These are phyloP conservation scores for Mycena albidolilacea DNA, from an alignment of 768 basidiomycete genomes.

Conservation along the genomic window DNA sequence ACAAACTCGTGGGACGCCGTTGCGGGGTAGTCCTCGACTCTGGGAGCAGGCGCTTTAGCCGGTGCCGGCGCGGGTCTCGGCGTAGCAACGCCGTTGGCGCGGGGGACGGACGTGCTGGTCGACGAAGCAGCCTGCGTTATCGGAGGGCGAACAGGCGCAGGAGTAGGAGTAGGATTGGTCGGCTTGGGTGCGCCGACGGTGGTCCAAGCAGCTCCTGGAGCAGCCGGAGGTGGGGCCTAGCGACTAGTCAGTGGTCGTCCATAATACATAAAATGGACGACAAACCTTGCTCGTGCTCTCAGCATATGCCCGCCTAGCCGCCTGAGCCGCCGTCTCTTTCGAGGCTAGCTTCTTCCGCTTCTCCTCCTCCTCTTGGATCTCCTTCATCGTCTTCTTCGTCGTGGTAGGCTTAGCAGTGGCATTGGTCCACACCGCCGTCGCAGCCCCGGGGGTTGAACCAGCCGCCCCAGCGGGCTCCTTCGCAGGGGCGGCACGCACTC, in stretches of 20 bases:
- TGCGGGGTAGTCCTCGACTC: constrained; percentile 73
- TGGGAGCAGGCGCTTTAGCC: constrained; percentile 52
- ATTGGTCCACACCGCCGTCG: constrained; percentile 82
- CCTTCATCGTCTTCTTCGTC: constrained; percentile 95
- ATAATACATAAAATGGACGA: constrained; percentile 31
- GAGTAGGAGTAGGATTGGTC: constrained; percentile 62
- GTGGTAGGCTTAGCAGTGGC: constrained; percentile 62
- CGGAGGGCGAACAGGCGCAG: constrained; percentile 54
- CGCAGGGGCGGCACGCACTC: constrained; percentile 59
- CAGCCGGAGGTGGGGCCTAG: constrained; percentile 50
- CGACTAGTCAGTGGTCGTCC: constrained; percentile 34
- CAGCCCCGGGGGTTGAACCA: constrained; percentile 35
- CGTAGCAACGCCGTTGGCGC: constrained; percentile 55
- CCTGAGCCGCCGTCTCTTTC: constrained; percentile 70
- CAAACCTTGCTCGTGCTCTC: constrained; percentile 83
- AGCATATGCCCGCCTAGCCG: constrained; percentile 81
- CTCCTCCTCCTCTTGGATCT: constrained; percentile 99
- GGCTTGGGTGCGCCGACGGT: constrained; percentile 78
- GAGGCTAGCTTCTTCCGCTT: constrained; percentile 78
- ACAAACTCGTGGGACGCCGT: constrained; percentile 92
- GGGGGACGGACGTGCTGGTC: constrained; percentile 48
- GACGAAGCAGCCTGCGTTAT: constrained; percentile 50
- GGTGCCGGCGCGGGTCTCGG: constrained; percentile 55
- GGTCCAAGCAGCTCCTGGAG: constrained; percentile 78
- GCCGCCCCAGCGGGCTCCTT: constrained; percentile 60